phyloP scores from a whole-genome alignment of 495 filamentous ascomycete species.

The Bacidia rubella region DNA sequence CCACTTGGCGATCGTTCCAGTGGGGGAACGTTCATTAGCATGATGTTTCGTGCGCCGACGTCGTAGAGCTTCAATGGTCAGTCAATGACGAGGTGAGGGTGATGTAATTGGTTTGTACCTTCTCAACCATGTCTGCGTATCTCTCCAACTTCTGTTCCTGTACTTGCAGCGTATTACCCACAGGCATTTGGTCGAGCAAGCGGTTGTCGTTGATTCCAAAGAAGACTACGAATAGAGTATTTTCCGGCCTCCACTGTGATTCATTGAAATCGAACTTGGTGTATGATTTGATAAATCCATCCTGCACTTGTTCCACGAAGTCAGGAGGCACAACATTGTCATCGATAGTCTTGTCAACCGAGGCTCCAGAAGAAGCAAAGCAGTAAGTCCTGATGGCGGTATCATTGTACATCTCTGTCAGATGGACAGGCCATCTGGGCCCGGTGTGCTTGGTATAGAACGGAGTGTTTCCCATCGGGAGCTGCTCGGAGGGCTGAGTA shows the following conservation, averaged over 20 bases:
- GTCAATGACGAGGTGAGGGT: not conserved
- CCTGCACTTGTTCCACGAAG: conserved; percentile 1
- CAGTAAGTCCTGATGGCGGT: conserved; percentile 7
- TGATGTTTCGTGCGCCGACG: conserved; percentile 7
- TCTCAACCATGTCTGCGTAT: not conserved
- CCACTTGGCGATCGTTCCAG: not conserved
- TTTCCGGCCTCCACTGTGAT: conserved; percentile 1
- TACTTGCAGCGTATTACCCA: not conserved
- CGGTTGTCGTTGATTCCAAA: conserved; percentile 8
- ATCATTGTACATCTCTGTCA: conserved; percentile 38
- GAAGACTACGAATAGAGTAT: conserved; percentile 3
- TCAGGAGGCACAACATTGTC: not conserved
- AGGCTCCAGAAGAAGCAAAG: conserved; percentile 1
- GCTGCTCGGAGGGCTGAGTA: conserved; percentile 41
- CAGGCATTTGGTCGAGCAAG: not conserved
- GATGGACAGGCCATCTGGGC: conserved; percentile 36
- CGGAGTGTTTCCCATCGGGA: conserved; percentile 62
- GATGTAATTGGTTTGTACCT: not conserved
- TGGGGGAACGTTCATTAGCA: conserved; percentile 4
- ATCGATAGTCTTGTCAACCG: not conserved
- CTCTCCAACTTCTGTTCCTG: not conserved
- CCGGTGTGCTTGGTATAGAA: conserved; percentile 27
- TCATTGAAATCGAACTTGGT: not conserved
- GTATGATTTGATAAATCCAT: not conserved
- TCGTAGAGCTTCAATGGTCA: conserved; percentile 4